Conservation (phyloP, 169 alveolate species). For the Eimeria falciformis region DNA sequence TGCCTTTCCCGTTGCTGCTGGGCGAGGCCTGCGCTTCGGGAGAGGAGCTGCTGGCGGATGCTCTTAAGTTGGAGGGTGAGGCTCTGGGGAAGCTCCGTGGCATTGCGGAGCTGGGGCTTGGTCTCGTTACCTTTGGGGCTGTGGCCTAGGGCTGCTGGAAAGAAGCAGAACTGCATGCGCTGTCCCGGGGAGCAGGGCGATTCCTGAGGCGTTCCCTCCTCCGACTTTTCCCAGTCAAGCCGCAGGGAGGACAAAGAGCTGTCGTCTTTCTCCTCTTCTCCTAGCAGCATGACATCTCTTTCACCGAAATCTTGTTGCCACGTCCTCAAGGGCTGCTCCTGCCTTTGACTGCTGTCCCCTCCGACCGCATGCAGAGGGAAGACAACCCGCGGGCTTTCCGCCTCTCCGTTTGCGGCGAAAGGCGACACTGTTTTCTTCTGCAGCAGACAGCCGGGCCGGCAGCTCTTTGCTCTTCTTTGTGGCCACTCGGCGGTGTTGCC, state of each 20-base stretch:
- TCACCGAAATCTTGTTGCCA: no score
- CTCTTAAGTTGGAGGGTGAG: slow-evolving; percentile 11
- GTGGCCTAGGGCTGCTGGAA: neutral
- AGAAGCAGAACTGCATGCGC: slow-evolving; percentile 22
- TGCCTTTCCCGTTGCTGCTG: neutral
- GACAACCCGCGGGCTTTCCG: no score
- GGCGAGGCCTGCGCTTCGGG: slow-evolving; percentile 2
- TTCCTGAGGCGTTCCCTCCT: neutral
- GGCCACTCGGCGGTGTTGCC: no score
- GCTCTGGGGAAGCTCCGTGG: slow-evolving; percentile 20
- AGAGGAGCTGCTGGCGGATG: slow-evolving; percentile 30
- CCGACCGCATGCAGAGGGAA: no score
- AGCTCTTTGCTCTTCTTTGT: no score
- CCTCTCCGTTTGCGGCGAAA: no score
- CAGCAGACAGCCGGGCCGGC: no score
- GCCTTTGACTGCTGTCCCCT: no score
- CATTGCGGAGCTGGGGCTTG: neutral
- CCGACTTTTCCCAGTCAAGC: neutral
- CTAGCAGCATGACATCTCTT: neutral
- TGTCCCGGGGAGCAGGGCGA: neutral
- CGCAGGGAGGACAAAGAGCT: slow-evolving; percentile 1
- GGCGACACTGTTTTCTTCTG: no score
- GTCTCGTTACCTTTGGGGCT: neutral
- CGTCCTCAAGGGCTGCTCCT: no score
- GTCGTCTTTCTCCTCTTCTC: neutral